phyloP scores from a whole-genome alignment of 1,284 basidiomycete genomes.

The Cryptococcus neoformans region DNA sequence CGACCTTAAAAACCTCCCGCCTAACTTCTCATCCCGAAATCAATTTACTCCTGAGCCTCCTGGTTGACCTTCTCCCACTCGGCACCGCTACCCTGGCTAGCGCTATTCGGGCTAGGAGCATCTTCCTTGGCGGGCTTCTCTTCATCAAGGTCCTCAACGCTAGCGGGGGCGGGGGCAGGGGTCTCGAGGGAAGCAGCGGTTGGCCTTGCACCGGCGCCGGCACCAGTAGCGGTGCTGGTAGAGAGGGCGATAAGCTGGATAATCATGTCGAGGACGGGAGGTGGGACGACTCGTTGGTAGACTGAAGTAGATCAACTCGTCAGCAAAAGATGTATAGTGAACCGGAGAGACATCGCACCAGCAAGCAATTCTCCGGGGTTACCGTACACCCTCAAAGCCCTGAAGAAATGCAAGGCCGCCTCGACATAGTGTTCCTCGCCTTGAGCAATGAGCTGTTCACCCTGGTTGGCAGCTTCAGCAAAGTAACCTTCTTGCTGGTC shows the following conservation, averaged over 20 bases:
- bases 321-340: background rate
- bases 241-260: slow-evolving; percentile 63
- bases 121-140: background rate
- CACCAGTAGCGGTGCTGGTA: slow-evolving; percentile 4
- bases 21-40: background rate
- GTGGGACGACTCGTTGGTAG: slow-evolving; percentile 88
- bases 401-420: slow-evolving; percentile 87
- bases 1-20: background rate
- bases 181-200: slow-evolving; percentile 3
- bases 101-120: slow-evolving; percentile 16
- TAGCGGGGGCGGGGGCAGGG: slow-evolving; percentile 11
- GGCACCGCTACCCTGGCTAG: slow-evolving; percentile 21
- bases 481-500: slow-evolving; percentile 85
- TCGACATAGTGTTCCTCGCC: slow-evolving; percentile 73
- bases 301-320: slow-evolving; percentile 48
- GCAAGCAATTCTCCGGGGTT: slow-evolving; percentile 85
- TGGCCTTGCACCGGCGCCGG: slow-evolving; percentile 7
- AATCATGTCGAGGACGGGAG: slow-evolving; percentile 82
- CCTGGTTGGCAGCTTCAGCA: slow-evolving; percentile 81
- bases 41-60: background rate
- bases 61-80: slow-evolving; percentile 32
- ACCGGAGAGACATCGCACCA: slow-evolving; percentile 47
- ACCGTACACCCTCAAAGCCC: slow-evolving; percentile 91
- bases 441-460: slow-evolving; percentile 76
- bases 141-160: slow-evolving; percentile 29